Evolutionary conservation across 768 basidiomycete species (phyloP).

Genomic region (Hebeloma cylindrosporum): DNA sequence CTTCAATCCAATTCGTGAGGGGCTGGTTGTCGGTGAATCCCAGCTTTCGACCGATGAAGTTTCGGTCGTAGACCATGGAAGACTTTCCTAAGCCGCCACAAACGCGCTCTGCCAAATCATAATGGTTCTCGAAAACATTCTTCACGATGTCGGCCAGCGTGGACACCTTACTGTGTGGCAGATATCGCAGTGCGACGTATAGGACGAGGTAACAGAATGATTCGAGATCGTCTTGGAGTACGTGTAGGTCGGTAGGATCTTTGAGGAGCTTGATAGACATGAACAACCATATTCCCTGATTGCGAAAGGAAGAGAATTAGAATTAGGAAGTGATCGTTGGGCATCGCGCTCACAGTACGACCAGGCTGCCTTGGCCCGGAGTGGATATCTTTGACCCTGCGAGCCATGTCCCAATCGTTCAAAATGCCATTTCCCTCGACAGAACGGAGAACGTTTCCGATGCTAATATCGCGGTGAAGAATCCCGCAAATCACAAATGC

Average conservation of each 20-base stretch:
- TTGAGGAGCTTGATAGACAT: slow-evolving; percentile 25
- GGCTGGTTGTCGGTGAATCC: too few relatives aligned
- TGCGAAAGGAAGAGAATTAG: not conserved
- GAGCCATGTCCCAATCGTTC: too few relatives aligned
- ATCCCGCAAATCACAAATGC: slow-evolving; percentile 14
- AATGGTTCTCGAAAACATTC: not conserved
- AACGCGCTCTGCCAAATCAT: too few relatives aligned
- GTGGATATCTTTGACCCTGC: too few relatives aligned
- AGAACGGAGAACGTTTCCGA: slow-evolving; percentile 21
- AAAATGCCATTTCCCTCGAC: slow-evolving; percentile 15
- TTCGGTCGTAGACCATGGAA: too few relatives aligned
- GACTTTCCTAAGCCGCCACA: too few relatives aligned
- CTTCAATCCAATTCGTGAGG: too few relatives aligned
- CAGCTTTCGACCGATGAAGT: too few relatives aligned
- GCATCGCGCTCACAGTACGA: slow-evolving; percentile 16
- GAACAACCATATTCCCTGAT: slow-evolving; percentile 32
- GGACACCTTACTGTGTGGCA: not conserved
- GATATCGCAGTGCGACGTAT: slow-evolving; percentile 1
- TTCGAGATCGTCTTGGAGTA: slow-evolving; percentile 29
- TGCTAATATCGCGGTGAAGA: slow-evolving; percentile 27
- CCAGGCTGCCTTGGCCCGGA: not conserved
- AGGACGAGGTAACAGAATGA: slow-evolving; percentile 23
- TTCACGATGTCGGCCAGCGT: not conserved
- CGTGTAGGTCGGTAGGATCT: slow-evolving; percentile 17
- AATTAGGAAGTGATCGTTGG: not conserved